Base-by-base conservation (phyloP, 108 stramenopile genomes). In the Cylindrotheca closterium region DNA sequence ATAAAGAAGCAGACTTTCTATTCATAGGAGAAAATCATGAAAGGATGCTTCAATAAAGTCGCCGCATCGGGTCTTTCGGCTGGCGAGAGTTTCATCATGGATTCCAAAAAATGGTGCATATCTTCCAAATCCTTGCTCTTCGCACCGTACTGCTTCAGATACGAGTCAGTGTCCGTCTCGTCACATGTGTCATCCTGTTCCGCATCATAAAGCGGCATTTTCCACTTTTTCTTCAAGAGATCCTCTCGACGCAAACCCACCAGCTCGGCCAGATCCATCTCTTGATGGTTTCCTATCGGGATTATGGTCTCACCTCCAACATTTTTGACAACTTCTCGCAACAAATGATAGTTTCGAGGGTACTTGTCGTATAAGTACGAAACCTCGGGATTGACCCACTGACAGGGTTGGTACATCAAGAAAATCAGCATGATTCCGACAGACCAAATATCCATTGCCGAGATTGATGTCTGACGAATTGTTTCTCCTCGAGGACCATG, bases 401-500 rank as follows among this genome's bases (percentile, higher is more conserved):
- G 7, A 15, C 37, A 42, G 15, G 37, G 37, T 15, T 25, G 22
- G 27, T 25, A 24, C 8, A 27, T 2, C 4, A 54, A 23, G 18
- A 3, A 54, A 25, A 2, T 25, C 17, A 54, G 22, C 53, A 54
- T 54, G 26, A 54, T 54, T 25, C 53, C 53, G 2, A 27, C 18
- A 4, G 53, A 4, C 53, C 53, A 54, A 27, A 54, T 25, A 54
- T 54, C 53, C 24, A 54, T 27, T 2, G 53, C 53, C 4, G 53
- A 54, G 26, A 54, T 54, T 2, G 53, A 54, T 26, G 53, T 54
- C 27, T 54, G 53, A 2, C 27, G 3, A 54, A 54, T 54, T 18
- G 26, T 54, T 3, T 24, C 22, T 2, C 53, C 53, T 3, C 26
- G 2, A 15, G 37, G 37, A 3, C 24, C 53, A 54, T 54, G 53